Evolutionary conservation across 2,329 filamentous ascomycete genomes (phyloP).

Genomic region (Apiospora kogelbergensis): DNA sequence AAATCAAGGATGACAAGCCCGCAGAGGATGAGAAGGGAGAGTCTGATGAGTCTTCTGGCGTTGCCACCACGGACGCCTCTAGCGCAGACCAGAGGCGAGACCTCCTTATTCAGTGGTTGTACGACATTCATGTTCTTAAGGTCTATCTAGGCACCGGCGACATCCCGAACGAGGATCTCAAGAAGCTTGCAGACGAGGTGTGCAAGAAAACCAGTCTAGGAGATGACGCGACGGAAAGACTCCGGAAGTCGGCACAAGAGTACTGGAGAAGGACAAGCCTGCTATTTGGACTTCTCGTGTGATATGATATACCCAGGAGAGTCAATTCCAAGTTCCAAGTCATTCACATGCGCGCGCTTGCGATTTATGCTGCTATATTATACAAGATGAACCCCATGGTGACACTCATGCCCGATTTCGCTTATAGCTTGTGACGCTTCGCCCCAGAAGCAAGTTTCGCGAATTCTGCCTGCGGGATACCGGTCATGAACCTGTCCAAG

Average conservation of each 20-base stretch:
- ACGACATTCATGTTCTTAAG: conserved; percentile 56
- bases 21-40: conserved; percentile 17
- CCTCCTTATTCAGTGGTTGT: conserved; percentile 59
- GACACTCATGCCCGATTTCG: background rate
- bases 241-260: conserved; percentile 66
- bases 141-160: conserved; percentile 40
- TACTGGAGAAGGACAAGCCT: conserved; percentile 84
- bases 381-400: background rate
- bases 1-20: conserved; percentile 13
- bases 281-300: conserved; percentile 74
- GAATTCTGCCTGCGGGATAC: conserved; percentile 88
- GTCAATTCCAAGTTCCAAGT: background rate
- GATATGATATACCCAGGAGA: conserved; percentile 20
- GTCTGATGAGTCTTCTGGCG: background rate
- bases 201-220: conserved; percentile 48
- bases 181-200: conserved; percentile 47
- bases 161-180: conserved; percentile 31
- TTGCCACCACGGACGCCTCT: background rate
- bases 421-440: conserved; percentile 89
- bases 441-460: conserved; percentile 78
- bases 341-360: conserved; percentile 12
- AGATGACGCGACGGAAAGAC: conserved; percentile 48
- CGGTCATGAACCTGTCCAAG: conserved; percentile 74
- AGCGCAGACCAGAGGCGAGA: conserved; percentile 41
- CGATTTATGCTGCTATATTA: background rate